A percentile compares a stretch with the other conserved stretches of the same genome.
These are phyloP conservation scores for Laguncularia racemosa DNA, from an alignment of 345 rosid genomes.

Conservation along the genomic window DNA sequence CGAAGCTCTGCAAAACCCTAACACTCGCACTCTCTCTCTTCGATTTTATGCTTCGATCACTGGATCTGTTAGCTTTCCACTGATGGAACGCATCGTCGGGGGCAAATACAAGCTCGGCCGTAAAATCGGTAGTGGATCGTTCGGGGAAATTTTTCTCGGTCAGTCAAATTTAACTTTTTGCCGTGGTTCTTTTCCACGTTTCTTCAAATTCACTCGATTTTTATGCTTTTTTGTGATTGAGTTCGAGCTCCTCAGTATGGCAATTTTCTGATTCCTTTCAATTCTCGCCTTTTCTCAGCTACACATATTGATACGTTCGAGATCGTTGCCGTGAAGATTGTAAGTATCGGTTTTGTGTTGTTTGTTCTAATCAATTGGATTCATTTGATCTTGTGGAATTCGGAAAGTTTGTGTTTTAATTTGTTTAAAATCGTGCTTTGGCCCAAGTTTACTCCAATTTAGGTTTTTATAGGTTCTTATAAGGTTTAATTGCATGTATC, in stretches of 20 bases:
- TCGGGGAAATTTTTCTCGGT: constrained; percentile 93
- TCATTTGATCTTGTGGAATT: background rate
- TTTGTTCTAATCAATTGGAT: background rate
- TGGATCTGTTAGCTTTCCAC: constrained; percentile 13
- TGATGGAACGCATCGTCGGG: constrained; percentile 72
- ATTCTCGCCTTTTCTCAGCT: constrained; percentile 37
- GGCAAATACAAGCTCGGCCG: constrained; percentile 86
- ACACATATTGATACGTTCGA: constrained; percentile 82
- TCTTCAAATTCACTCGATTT: background rate
- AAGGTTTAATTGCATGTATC: background rate
- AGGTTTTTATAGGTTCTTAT: constrained; percentile 8
- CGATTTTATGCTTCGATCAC: constrained; percentile 22
- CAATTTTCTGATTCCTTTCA: constrained; percentile 5
- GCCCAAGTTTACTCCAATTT: constrained; percentile 4
- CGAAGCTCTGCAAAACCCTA: background rate
- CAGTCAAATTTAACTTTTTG: constrained; percentile 4
- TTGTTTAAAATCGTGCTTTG: background rate
- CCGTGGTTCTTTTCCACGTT: too few species aligned
- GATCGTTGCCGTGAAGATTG: constrained; percentile 92
- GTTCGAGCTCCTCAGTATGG: background rate
- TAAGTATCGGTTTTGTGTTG: constrained; percentile 29
- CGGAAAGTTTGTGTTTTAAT: background rate
- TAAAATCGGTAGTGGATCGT: constrained; percentile 95
- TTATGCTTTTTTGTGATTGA: background rate
- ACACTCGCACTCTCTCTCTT: background rate